These are phyloP conservation scores for Pseudozyma flocculosa DNA, from an alignment of 1,284 basidiomycete species.

Conservation along the genomic window DNA sequence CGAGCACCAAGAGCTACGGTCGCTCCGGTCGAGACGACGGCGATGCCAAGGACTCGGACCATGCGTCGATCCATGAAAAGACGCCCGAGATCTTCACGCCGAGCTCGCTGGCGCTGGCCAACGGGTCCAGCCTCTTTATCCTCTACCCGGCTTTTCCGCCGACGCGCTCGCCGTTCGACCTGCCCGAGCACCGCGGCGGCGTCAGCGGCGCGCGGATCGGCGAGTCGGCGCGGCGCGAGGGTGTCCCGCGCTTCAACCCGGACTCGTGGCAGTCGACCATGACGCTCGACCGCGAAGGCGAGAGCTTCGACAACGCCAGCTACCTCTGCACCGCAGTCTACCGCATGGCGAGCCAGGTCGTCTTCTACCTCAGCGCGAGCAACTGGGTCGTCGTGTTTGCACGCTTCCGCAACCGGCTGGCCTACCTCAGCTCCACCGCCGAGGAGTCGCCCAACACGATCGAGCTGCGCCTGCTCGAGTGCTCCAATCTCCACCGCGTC, in stretches of 20 bases:
- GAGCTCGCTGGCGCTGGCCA: constrained; percentile 35
- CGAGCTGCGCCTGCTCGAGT: constrained; percentile 70
- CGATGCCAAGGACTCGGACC: constrained; percentile 18
- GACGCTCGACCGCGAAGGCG: constrained; percentile 21
- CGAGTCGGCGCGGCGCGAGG: constrained; percentile 1
- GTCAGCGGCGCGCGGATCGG: too few species aligned
- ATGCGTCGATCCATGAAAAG: constrained; percentile 10
- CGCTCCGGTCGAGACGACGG: constrained; percentile 16
- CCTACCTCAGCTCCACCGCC: constrained; percentile 64
- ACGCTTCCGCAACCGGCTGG: constrained; percentile 73
- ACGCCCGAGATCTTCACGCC: constrained; percentile 32
- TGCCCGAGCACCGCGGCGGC: constrained; percentile 7
- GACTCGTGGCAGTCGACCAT: constrained; percentile 27
- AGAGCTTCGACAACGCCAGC: constrained; percentile 24
- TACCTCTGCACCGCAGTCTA: constrained; percentile 55
- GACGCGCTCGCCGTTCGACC: constrained; percentile 36
- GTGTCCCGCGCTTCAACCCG: constrained; percentile 29
- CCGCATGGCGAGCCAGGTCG: constrained; percentile 67
- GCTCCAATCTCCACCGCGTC: constrained; percentile 59
- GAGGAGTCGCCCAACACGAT: constrained; percentile 65
- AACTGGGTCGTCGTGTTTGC: constrained; percentile 82
- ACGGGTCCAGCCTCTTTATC: constrained; percentile 38
- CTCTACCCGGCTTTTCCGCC: constrained; percentile 48
- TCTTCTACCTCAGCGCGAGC: constrained; percentile 83
- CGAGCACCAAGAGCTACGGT: constrained; percentile 16